These are phyloP conservation scores for Claviceps digitariae DNA, from an alignment of 2,329 filamentous ascomycete species.

Conservation along the genomic window DNA sequence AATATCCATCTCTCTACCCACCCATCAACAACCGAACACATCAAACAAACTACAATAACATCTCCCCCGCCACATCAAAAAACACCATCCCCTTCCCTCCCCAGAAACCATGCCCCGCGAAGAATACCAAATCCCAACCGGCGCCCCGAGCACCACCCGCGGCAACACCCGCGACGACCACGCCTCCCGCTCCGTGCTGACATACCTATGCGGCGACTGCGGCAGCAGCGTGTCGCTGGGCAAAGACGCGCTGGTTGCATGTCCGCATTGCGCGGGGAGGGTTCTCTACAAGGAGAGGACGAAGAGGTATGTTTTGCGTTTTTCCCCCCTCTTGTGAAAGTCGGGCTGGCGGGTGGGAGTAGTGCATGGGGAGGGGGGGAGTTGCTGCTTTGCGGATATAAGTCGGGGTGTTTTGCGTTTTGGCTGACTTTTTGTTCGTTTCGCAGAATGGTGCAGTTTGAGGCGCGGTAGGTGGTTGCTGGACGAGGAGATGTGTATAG, in stretches of 20 bases:
- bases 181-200: conserved; percentile 23
- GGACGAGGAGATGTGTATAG: too few relatives aligned
- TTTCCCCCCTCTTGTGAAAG: neutral
- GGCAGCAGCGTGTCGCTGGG: conserved; percentile 25
- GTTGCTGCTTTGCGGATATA: too few relatives aligned
- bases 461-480: conserved; percentile 52
- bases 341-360: neutral
- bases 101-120: conserved; percentile 51
- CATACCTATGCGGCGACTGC: conserved; percentile 31
- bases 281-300: conserved; percentile 97
- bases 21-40: too few relatives aligned
- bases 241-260: conserved; percentile 36
- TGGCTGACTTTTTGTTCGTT: neutral
- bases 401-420: too few relatives aligned
- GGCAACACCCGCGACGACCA: conserved; percentile 27
- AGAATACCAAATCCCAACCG: conserved; percentile 60
- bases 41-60: too few relatives aligned
- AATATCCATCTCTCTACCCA: too few relatives aligned
- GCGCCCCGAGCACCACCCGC: conserved; percentile 26
- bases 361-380: too few relatives aligned
- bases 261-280: conserved; percentile 64
- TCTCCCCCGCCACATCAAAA: too few relatives aligned
- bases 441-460: conserved; percentile 93
- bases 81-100: too few relatives aligned
- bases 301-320: conserved; percentile 57